Conservation (phyloP, 208 protist species). For the Blastocrithidia nonstop region DNA sequence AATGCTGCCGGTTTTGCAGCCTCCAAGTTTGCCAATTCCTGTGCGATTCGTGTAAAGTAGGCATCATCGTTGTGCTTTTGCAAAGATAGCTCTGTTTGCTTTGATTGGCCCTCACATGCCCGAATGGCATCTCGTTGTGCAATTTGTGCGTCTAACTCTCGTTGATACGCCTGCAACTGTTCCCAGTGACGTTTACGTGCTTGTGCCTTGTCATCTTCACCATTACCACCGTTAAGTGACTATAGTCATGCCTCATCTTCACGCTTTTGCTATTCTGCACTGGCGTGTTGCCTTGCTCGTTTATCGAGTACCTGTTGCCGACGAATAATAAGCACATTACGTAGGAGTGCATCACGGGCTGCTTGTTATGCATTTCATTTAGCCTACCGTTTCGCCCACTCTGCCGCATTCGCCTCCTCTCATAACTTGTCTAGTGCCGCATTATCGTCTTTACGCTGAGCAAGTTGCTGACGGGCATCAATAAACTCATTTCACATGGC, state of each 20-base stretch:
- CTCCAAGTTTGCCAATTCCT: slow-evolving; percentile 64
- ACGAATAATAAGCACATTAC: slow-evolving; percentile 54
- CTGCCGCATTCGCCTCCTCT: slow-evolving; percentile 58
- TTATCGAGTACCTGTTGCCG: slow-evolving; percentile 70
- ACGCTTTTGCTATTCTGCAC: slow-evolving; percentile 11
- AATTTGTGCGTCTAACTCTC: slow-evolving; percentile 55
- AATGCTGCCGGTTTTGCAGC: slow-evolving; percentile 59
- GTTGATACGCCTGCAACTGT: slow-evolving; percentile 46
- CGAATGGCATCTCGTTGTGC: slow-evolving; percentile 19
- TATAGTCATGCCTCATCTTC: slow-evolving; percentile 40
- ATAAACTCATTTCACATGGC: slow-evolving; percentile 20
- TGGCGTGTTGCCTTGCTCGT: slow-evolving; percentile 21
- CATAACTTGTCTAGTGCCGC: slow-evolving; percentile 51
- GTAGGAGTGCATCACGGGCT: slow-evolving; percentile 38
- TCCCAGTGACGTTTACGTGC: slow-evolving; percentile 23
- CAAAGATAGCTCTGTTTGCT: slow-evolving; percentile 36
- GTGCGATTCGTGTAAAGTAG: slow-evolving; percentile 43
- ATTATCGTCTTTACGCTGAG: slow-evolving; percentile 28
- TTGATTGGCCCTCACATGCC: slow-evolving; percentile 17
- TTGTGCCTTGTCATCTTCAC: slow-evolving; percentile 17
- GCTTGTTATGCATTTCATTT: slow-evolving; percentile 47
- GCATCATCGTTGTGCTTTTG: slow-evolving; percentile 20
- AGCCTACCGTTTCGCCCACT: slow-evolving; percentile 70
- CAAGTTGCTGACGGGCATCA: slow-evolving; percentile 32
- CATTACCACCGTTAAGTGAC: slow-evolving; percentile 12